Base-by-base conservation (phyloP, 2,329 filamentous ascomycete genomes). In the Fusarium palustre region DNA sequence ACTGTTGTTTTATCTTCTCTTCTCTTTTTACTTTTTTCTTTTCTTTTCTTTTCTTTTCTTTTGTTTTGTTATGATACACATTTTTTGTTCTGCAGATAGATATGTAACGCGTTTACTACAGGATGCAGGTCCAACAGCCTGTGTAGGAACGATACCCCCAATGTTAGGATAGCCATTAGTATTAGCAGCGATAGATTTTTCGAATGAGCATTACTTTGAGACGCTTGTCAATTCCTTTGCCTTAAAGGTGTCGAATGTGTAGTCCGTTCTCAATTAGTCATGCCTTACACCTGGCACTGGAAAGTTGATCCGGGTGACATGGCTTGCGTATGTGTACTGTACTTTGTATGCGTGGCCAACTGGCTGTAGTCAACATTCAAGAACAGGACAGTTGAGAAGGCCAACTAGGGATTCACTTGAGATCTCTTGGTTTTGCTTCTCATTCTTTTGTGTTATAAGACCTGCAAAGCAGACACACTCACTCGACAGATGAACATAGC, bases 121-220 rank as follows among this genome's bases (percentile, higher is more conserved):
- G 39, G 58, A 61, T 66, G 55, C 56, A 66, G 71, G 71, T 66
- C 64, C 67, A 71, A 70, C 68, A 73, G 55, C 67, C 64, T 54
- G 59, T 54, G 66, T 72, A 72, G 71, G 50, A 67, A 69, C 71
- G 54, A 69, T 71, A 58, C 67, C 64, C 68, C 71, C 68, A 38
- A 42, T 69, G 53, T 71, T 73, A 73, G 69, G 66, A 70, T 62
- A 61, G 59, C 49, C 55, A 62, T 55, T 48, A 63, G 36, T 60
- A 66, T 59, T 55, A 66, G 63, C 64, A 55, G 63, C 66, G 54
- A 39, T 68, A 61, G 52, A 65, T 20, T 22, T 54, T 33, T 55
- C 41, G 45, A 33, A 52, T 60, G 33, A 66, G 60, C 49, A 30
- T 60, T 30, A 9, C 43, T 24, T 66, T 28, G 24, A 41, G 52